Percentiles rank a stretch among this genome's conserved stretches.
Conservation (phyloP, 2,329 filamentous ascomycete genomes). For the Purpureocillium lavendulum region DNA sequence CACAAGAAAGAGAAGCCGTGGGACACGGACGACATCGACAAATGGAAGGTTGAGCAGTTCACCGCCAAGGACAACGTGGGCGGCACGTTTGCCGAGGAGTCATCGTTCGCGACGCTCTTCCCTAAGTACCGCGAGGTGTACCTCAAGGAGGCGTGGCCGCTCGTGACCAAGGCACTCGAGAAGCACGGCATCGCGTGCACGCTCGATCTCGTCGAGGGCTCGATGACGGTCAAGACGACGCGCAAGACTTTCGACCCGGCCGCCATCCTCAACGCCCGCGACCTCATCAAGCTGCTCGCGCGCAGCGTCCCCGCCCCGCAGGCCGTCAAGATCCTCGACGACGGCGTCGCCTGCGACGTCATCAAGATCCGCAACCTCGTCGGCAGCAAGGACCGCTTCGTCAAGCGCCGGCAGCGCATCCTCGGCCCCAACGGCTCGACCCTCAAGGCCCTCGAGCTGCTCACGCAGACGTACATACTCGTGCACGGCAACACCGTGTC, state of each 20-base stretch:
- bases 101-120: slow-evolving; percentile 78
- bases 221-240: slow-evolving; percentile 95
- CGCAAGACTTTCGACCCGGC: slow-evolving; percentile 87
- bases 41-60: slow-evolving; percentile 89
- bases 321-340: slow-evolving; percentile 88
- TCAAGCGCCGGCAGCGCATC: slow-evolving; percentile 88
- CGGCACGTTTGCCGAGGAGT: slow-evolving; percentile 87
- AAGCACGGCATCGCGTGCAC: slow-evolving; percentile 85
- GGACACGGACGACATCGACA: slow-evolving; percentile 96
- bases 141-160: slow-evolving; percentile 84
- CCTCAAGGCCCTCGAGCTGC: slow-evolving; percentile 84
- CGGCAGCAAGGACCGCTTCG: slow-evolving; percentile 88
- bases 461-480: slow-evolving; percentile 86
- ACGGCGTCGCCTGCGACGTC: slow-evolving; percentile 85
- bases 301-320: slow-evolving; percentile 88
- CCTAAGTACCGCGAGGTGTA: slow-evolving; percentile 96
- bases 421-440: slow-evolving; percentile 87
- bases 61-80: slow-evolving; percentile 76
- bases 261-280: slow-evolving; percentile 84
- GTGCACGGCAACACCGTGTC: slow-evolving; percentile 96
- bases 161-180: slow-evolving; percentile 79
- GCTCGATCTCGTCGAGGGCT: slow-evolving; percentile 89
- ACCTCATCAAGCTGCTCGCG: slow-evolving; percentile 87
- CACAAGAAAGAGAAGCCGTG: slow-evolving; percentile 86
- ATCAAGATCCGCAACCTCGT: slow-evolving; percentile 92